Evolutionary conservation across 257 asterid genomes (phyloP), one percentile per base, ranked within the genome.

Genomic region (Solanum microdontum): DNA sequence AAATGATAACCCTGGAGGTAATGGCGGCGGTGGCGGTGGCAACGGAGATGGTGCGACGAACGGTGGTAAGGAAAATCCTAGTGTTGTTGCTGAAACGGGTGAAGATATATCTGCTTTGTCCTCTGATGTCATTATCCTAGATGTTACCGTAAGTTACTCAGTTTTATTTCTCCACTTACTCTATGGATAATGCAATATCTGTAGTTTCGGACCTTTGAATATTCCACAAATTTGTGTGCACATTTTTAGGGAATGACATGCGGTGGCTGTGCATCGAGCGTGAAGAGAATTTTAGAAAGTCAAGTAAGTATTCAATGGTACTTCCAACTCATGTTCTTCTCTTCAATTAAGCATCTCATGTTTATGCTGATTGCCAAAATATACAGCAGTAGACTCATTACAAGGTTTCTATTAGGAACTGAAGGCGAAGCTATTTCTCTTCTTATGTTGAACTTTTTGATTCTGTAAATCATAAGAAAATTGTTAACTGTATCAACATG

Each of bases 111-210:
- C 94, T 58, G 93, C 93, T 84, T 88, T 93, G 83, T 89, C 92
- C 87, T 92, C 99, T 77, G 99, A 94, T 84, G 99, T 95, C 87
- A 95, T 97, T 64, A 92, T 96, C 85, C 98, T 97, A 72, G 98
- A 97, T 86, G 99, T 97, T 89, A 92, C 93, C 83, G 99, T 97
- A 91, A 93, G 97, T 32, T 45, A 23, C 40, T 32, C 75, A 32
- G 11, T 79, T 24, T 79, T 68, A 39, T 6, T 43, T 69, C 21
- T 43, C 34, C 21, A 3, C 6, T 66, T 85, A n/a, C 40, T 68
- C 70, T 69, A 39, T 69, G 58, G 48, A 51, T 86, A 32, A 39
- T 33, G 68, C 70, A 43, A 19, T 43, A 32, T 23, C 58, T 48
- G 45, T 86, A 32, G 66, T 55, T 34, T 36, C 17, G 19, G 76